A percentile compares a stretch with the other conserved stretches of the same genome.
Conservation (phyloP, 2,329 filamentous ascomycete genomes). For the Sporothrix pallida region DNA sequence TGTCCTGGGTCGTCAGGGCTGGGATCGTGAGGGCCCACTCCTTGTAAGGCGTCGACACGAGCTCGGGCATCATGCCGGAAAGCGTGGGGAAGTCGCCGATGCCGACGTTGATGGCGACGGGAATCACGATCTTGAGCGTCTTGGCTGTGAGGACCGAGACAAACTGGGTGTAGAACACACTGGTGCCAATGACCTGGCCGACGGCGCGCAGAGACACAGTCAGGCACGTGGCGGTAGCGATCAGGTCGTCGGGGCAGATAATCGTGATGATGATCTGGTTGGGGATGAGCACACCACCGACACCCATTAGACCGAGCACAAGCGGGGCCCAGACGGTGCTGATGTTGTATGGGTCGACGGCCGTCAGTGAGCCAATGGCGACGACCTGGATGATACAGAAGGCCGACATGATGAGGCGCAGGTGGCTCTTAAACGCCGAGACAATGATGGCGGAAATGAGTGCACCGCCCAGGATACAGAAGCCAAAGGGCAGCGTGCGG, state of each 20-base stretch:
- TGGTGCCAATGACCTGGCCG: slow-evolving; percentile 14
- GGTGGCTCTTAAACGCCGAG: slow-evolving; percentile 18
- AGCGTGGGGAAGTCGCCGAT: slow-evolving; percentile 16
- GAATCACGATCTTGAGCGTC: not conserved
- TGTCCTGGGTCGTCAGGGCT: not conserved
- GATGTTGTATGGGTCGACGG: slow-evolving; percentile 16
- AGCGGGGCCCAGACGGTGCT: slow-evolving; percentile 20
- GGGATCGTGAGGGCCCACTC: slow-evolving; percentile 1
- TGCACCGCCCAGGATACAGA: slow-evolving; percentile 13
- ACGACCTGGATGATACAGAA: slow-evolving; percentile 21
- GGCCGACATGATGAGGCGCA: slow-evolving; percentile 19
- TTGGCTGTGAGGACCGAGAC: slow-evolving; percentile 5
- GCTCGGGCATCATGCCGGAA: slow-evolving; percentile 10
- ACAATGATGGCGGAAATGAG: slow-evolving; percentile 19
- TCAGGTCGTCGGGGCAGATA: slow-evolving; percentile 25
- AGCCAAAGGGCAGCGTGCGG: slow-evolving; percentile 26
- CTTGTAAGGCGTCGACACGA: not conserved
- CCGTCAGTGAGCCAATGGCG: slow-evolving; percentile 19
- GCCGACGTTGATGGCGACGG: not conserved
- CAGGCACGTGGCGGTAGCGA: slow-evolving; percentile 21
- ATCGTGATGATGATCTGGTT: slow-evolving; percentile 26
- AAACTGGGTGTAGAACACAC: slow-evolving; percentile 17
- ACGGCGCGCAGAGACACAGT: slow-evolving; percentile 21
- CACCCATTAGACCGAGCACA: not conserved
- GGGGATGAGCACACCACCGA: slow-evolving; percentile 26